Evolutionary conservation across 179 eudicot genomes (phyloP).

Genomic region (Corrigiola litoralis): DNA sequence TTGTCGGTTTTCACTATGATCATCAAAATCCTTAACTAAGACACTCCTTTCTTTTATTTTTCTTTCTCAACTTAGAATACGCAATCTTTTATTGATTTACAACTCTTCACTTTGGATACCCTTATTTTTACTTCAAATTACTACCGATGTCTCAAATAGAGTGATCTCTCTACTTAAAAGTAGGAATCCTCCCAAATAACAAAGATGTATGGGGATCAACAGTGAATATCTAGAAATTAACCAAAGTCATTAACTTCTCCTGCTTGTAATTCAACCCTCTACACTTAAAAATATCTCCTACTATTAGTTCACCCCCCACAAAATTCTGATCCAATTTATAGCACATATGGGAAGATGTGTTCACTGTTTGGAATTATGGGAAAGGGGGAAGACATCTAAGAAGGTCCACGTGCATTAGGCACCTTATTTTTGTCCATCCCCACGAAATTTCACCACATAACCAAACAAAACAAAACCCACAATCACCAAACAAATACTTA

Average conservation of each 20-base stretch:
- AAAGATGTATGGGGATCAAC: slow-evolving; percentile 27
- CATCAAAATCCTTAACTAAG: too few relatives aligned
- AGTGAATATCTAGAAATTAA: slow-evolving; percentile 24
- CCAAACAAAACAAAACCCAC: slow-evolving; percentile 6
- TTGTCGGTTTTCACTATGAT: too few relatives aligned
- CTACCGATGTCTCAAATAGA: background rate
- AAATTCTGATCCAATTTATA: slow-evolving; percentile 15
- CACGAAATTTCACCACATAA: slow-evolving; percentile 7
- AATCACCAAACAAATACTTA: background rate
- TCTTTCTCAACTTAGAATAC: too few relatives aligned
- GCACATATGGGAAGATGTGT: slow-evolving; percentile 19
- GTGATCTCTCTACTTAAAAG: background rate
- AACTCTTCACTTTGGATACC: too few relatives aligned
- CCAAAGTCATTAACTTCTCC: slow-evolving; percentile 28
- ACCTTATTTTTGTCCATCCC: slow-evolving; percentile 18
- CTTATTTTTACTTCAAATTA: background rate
- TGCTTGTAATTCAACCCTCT: slow-evolving; percentile 11
- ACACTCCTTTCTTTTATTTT: too few relatives aligned
- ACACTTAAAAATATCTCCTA: background rate
- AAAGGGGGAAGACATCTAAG: slow-evolving; percentile 15
- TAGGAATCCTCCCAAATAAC: background rate
- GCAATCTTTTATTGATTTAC: too few relatives aligned
- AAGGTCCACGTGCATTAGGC: slow-evolving; percentile 20
- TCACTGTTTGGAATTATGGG: slow-evolving; percentile 23
- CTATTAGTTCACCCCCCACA: background rate